phyloP scores from a whole-genome alignment of 169 alveolate species.

The Nephromyces sp. region DNA sequence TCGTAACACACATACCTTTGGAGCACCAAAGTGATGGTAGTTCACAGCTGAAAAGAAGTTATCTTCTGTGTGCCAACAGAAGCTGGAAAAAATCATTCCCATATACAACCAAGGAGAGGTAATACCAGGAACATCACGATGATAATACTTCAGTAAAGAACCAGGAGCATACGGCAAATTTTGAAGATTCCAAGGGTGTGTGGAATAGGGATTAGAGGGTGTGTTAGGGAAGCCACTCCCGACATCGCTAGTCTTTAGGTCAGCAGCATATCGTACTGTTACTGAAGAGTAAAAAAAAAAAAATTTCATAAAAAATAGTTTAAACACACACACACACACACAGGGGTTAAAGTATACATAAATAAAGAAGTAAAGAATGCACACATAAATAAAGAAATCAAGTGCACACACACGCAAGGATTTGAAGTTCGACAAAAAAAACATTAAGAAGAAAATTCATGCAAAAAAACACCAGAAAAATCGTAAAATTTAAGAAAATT shows the following conservation, averaged over 20 bases:
- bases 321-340: too few relatives aligned
- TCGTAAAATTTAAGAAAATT: too few relatives aligned
- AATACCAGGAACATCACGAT: slow-evolving; percentile 76
- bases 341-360: too few relatives aligned
- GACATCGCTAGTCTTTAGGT: slow-evolving; percentile 6
- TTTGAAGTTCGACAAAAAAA: too few relatives aligned
- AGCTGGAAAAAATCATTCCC: slow-evolving; percentile 82
- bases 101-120: slow-evolving; percentile 81
- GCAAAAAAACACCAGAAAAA: too few relatives aligned
- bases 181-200: slow-evolving; percentile 56
- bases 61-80: slow-evolving; percentile 94
- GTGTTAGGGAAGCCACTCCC: slow-evolving; percentile 34
- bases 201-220: slow-evolving; percentile 23
- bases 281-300: slow-evolving; percentile 10
- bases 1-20: slow-evolving; percentile 55
- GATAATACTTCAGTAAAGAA: slow-evolving; percentile 52
- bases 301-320: background rate
- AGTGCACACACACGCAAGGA: too few relatives aligned
- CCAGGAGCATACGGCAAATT: slow-evolving; percentile 55
- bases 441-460: too few relatives aligned
- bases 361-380: too few relatives aligned
- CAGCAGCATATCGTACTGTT: slow-evolving; percentile 45
- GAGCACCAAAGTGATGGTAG: slow-evolving; percentile 84
- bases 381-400: too few relatives aligned
- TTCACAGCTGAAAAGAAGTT: slow-evolving; percentile 80